These are phyloP conservation scores for Globisporangium okanoganense DNA, from an alignment of 352 stramenopile species.

Conservation along the genomic window DNA sequence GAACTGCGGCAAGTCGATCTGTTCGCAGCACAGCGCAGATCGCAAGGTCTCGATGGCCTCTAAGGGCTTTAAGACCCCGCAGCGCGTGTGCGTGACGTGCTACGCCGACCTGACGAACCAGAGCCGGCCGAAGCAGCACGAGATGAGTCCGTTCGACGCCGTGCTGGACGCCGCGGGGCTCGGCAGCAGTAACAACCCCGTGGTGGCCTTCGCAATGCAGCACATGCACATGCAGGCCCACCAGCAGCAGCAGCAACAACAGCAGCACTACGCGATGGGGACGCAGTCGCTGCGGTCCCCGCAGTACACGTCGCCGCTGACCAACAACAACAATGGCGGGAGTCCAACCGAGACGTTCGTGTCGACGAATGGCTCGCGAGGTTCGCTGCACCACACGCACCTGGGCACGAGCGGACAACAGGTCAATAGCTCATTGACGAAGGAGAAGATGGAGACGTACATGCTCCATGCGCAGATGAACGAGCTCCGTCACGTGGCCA, in stretches of 20 bases:
- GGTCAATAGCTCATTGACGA: background rate
- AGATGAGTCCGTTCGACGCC: slow-evolving; percentile 16
- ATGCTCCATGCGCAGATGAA: slow-evolving; percentile 36
- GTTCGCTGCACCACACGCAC: slow-evolving; percentile 10
- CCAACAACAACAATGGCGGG: background rate
- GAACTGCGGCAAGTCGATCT: slow-evolving; percentile 83
- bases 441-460: slow-evolving; percentile 18
- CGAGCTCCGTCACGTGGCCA: slow-evolving; percentile 49
- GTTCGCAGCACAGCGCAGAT: slow-evolving; percentile 74
- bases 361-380: slow-evolving; percentile 5
- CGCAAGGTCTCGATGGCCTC: slow-evolving; percentile 70
- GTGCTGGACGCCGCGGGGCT: slow-evolving; percentile 26
- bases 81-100: slow-evolving; percentile 77
- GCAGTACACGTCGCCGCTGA: slow-evolving; percentile 1
- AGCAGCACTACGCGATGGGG: slow-evolving; percentile 18
- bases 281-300: slow-evolving; percentile 9
- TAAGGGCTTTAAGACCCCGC: slow-evolving; percentile 73
- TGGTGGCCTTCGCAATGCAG: slow-evolving; percentile 24
- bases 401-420: background rate
- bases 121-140: slow-evolving; percentile 26
- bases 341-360: slow-evolving; percentile 14
- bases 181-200: slow-evolving; percentile 22
- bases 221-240: slow-evolving; percentile 21
- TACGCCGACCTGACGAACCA: slow-evolving; percentile 63
- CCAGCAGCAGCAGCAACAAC: slow-evolving; percentile 20